Evolutionary conservation across 164 flowering plant genomes (phyloP), one percentile per base, ranked within the genome.

Genomic region (Chimonanthus salicifolius): DNA sequence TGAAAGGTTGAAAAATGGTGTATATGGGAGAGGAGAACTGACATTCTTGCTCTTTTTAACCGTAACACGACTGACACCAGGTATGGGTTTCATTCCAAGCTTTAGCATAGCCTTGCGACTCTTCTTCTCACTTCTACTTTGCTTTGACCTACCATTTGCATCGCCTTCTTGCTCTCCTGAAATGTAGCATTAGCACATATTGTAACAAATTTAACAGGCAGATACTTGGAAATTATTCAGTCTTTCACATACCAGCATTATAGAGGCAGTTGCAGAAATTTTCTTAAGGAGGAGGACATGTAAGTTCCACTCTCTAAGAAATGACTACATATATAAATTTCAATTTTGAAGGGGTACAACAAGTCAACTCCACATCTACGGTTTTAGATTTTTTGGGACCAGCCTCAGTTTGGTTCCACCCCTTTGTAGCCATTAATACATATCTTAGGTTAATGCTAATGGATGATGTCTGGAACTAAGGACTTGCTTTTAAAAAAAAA

Each of bases 71-170:
- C 77, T 82, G 18, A 79, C 82, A 58, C 84, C 82, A 6, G 80
- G 76, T 62, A 79, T 71, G 48, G 84, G 76, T 73, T 82, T 82
- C 84, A 82, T 82, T 50, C 84, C 84, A 47, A 82, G 82, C 80
- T 82, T 82, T 60, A 82, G 60, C 84, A 82, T 79, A 8, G 84
- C 84, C 70, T 79, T 82, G 47, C 82, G 84, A 75, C 84, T 82
- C 74, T 79, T 79, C 71, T 79, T 79, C 64, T 82, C 84, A 15
- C 80, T 82, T 73, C 80, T 77, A 68, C 82, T 82, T 79, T 82
- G 84, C 77, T 82, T 82, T 73, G 80, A 79, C 78, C 79, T 75
- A 18, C 82, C 82, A 71, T 67, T 71, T 70, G 75, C 82, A 81
- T 81, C 80, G 16, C 76, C 78, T 64, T 77, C 71, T 69, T 69